phyloP scores from a whole-genome alignment of 352 stramenopile genomes.

The Globisporangium nodosum region DNA sequence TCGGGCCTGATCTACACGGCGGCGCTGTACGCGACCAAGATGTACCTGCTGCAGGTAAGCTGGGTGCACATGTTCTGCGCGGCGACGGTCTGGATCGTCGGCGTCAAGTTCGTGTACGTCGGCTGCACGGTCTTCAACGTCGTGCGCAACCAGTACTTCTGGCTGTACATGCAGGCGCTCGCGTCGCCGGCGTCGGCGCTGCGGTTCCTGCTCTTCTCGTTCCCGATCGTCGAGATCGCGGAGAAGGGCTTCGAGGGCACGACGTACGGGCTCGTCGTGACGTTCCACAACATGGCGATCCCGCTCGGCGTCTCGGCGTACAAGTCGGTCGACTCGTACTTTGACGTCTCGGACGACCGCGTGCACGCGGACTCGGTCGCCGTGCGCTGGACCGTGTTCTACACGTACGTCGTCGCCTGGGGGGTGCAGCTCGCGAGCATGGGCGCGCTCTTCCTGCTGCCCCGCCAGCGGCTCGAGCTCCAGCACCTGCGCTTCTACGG shows the following conservation, averaged over 20 bases:
- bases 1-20: constrained; percentile 42
- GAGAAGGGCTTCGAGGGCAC: constrained; percentile 25
- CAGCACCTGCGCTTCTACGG: constrained; percentile 20
- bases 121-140: constrained; percentile 51
- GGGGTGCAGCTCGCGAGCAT: constrained; percentile 40
- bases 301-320: constrained; percentile 39
- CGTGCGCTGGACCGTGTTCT: constrained; percentile 38
- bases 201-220: constrained; percentile 46
- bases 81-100: constrained; percentile 46
- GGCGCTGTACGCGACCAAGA: constrained; percentile 41
- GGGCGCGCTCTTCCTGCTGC: constrained; percentile 38
- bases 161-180: constrained; percentile 52
- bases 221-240: constrained; percentile 43
- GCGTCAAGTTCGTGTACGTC: constrained; percentile 38
- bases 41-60: constrained; percentile 42
- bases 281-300: constrained; percentile 36
- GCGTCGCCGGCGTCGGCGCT: constrained; percentile 45
- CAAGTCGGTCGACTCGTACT: constrained; percentile 57
- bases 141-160: constrained; percentile 62
- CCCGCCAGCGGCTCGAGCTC: constrained; percentile 29
- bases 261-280: constrained; percentile 35
- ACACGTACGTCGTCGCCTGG: constrained; percentile 53
- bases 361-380: constrained; percentile 38
- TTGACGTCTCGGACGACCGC: constrained; percentile 41
- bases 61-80: constrained; percentile 51